phyloP scores from a whole-genome alignment of 2,329 filamentous ascomycete genomes.

The Aspergillus proliferans region DNA sequence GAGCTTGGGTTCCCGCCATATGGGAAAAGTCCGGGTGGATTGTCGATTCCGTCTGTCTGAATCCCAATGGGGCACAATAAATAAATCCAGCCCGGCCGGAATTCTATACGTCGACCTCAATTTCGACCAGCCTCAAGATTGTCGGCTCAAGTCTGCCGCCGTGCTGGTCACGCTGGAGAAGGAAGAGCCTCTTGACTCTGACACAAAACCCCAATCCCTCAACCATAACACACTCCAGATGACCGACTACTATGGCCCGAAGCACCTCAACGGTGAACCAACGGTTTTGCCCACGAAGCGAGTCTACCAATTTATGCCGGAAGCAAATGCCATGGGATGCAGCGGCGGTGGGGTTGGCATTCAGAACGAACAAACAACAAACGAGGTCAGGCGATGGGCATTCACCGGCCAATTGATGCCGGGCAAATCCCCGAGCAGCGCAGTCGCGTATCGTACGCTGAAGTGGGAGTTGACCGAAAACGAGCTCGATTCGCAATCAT shows the following conservation, averaged over 20 bases:
- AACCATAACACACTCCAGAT: conserved; percentile 4
- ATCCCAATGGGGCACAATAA: conserved; percentile 9
- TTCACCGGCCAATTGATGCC: conserved; percentile 8
- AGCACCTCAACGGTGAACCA: conserved; percentile 9
- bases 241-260: conserved; percentile 15
- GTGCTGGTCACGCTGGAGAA: conserved; percentile 7
- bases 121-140: conserved; percentile 12
- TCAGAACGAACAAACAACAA: conserved; percentile 5
- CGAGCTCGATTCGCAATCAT: conserved; percentile 20
- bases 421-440: background rate
- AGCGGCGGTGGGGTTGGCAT: conserved; percentile 10
- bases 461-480: conserved; percentile 27
- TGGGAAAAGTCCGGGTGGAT: conserved; percentile 8
- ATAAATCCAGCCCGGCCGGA: conserved; percentile 1
- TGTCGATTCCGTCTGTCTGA: conserved; percentile 10
- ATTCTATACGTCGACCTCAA: conserved; percentile 13
- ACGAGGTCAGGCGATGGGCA: conserved; percentile 6
- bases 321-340: conserved; percentile 9
- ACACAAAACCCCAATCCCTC: background rate
- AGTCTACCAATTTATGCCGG: conserved; percentile 8
- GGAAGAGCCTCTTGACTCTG: background rate
- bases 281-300: conserved; percentile 7
- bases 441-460: conserved; percentile 16
- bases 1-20: conserved; percentile 6
- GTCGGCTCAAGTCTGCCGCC: conserved; percentile 7